These are phyloP conservation scores for Phoma sp. DNA, from an alignment of 2,329 filamentous ascomycete genomes.

Conservation along the genomic window DNA sequence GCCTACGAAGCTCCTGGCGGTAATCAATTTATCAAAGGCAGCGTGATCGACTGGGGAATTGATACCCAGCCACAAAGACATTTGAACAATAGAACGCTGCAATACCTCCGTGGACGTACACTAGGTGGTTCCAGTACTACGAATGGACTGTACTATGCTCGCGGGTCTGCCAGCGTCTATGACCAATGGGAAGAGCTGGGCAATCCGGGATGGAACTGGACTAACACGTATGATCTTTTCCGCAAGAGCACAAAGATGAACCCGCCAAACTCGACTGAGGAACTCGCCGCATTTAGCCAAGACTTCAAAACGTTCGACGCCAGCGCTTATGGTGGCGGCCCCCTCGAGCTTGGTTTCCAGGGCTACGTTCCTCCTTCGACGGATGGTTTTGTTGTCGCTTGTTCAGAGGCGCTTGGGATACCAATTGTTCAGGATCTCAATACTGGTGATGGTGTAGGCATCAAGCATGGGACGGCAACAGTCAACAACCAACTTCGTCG, in stretches of 20 bases:
- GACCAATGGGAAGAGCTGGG: conserved; percentile 64
- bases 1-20: conserved; percentile 37
- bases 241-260: conserved; percentile 39
- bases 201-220: conserved; percentile 61
- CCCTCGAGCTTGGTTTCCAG: conserved; percentile 38
- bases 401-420: conserved; percentile 35
- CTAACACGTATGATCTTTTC: conserved; percentile 29
- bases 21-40: conserved; percentile 36
- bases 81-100: conserved; percentile 28
- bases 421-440: conserved; percentile 44
- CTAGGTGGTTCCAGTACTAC: conserved; percentile 43
- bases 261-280: conserved; percentile 26
- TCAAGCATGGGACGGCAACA: conserved; percentile 41
- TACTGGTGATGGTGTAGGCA: conserved; percentile 34
- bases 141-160: conserved; percentile 45
- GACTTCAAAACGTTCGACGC: conserved; percentile 38
- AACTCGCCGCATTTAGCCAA: conserved; percentile 33
- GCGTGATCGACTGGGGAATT: conserved; percentile 39
- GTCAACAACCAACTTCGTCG: conserved; percentile 28
- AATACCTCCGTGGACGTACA: conserved; percentile 31
- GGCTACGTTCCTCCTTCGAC: conserved; percentile 38
- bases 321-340: conserved; percentile 34
- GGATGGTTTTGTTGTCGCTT: conserved; percentile 36
- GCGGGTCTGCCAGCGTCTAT: conserved; percentile 42
- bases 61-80: conserved; percentile 32